Base-by-base conservation (phyloP, 768 basidiomycete species). In the Boletus rex-veris region DNA sequence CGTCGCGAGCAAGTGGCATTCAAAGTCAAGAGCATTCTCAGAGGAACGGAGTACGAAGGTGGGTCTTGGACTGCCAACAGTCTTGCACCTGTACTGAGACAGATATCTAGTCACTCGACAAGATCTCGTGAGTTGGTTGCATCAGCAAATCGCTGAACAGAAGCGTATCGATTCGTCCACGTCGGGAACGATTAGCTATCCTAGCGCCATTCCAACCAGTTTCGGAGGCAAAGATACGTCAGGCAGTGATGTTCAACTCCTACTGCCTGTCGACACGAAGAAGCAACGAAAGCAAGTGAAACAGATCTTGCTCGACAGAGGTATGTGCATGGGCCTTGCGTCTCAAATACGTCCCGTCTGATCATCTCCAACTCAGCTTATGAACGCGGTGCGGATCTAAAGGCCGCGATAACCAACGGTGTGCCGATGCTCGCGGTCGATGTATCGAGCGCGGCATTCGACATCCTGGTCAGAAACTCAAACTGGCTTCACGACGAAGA, bases 11-110 rank as follows among this genome's bases (percentile, higher is more conserved):
- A 85, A 50, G 68, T 81, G 9, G 84, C 84, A 1, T 92, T 88
- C 79, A 90, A 86, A 63, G 83, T 92, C 44, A 91, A 90, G 74
- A 91, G 86, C 60, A 83, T 92, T 21, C 75, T 92, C 46, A 86
- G 82, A 66, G 85, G 86, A 21, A 85, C 84, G 0, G 90, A 92
- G 66, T 78, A 81, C 47, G 90, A 90, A 65, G 72, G 90, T 88
- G 57, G 54, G 81, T 31, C 10, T 7, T 4, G 16, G 9, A 39
- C 18, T 28, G 19, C 8, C 7, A 24, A 24, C 3, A 31, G 9
- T 28, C 19, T 50, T 44, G 2, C 12, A 24, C 37, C 7, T n/a
- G 28, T 54, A 12, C 59, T 60, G 40, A 64, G 36, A 8, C 15
- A 5, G 31, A 19, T 75, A 73, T 77, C 18, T 71, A 82, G 81